These are phyloP conservation scores for Penicillium sp. DNA, from an alignment of 2,329 filamentous ascomycete species.

Conservation along the genomic window DNA sequence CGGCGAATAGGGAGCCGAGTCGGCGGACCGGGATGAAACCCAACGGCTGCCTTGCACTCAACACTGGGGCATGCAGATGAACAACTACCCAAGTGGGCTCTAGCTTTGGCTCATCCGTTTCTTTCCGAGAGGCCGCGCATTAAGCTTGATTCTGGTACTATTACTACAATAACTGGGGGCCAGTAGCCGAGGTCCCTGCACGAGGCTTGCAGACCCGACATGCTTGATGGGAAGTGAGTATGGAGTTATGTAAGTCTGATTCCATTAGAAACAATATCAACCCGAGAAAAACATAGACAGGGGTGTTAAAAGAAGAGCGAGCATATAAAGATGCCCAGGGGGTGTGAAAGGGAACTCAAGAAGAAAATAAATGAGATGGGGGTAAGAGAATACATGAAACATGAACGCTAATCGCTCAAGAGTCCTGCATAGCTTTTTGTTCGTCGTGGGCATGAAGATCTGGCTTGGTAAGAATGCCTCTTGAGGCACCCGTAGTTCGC, in stretches of 20 bases:
- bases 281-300: conserved; percentile 21
- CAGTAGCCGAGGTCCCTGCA: neutral
- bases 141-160: neutral
- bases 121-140: neutral
- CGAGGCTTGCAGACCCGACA: conserved; percentile 10
- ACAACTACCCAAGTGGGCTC: conserved; percentile 18
- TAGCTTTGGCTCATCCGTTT: conserved; percentile 9
- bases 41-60: conserved; percentile 19
- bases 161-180: neutral
- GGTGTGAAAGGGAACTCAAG: conserved; percentile 6
- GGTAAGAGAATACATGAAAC: conserved; percentile 10
- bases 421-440: conserved; percentile 12
- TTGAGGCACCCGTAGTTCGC: conserved; percentile 8
- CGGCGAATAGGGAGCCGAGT: conserved; percentile 18
- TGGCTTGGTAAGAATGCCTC: conserved; percentile 8
- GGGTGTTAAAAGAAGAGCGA: conserved; percentile 7
- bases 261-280: conserved; percentile 28
- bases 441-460: conserved; percentile 13
- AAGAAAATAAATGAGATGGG: conserved; percentile 7
- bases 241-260: conserved; percentile 19
- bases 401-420: conserved; percentile 18
- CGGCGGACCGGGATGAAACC: conserved; percentile 22
- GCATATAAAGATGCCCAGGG: conserved; percentile 10
- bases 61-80: conserved; percentile 13
- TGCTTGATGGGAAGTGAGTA: neutral